These are phyloP conservation scores for Tetradesmus lagerheimii DNA, from an alignment of 139 green algal genomes.

Conservation along the genomic window DNA sequence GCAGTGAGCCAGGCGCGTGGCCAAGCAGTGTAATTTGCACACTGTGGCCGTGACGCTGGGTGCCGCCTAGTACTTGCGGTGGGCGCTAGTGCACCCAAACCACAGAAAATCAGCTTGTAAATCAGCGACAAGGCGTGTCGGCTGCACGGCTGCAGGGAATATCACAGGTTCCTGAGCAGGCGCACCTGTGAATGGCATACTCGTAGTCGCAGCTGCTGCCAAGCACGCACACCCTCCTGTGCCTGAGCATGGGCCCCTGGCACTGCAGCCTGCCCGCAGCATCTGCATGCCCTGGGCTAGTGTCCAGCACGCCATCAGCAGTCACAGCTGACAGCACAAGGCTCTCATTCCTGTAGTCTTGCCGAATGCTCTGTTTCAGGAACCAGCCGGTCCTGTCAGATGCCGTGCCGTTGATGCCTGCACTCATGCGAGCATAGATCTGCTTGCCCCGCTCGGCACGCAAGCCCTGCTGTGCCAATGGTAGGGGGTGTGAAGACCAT, in stretches of 20 bases:
- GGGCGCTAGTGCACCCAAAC: no score
- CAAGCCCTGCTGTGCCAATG: constrained; percentile 27
- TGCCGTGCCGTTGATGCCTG: constrained; percentile 18
- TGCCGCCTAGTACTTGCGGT: no score
- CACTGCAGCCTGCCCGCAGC: constrained; percentile 12
- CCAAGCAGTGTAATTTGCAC: no score
- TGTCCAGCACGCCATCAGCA: constrained; percentile 16
- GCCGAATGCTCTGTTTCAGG: constrained; percentile 18
- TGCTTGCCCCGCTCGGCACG: not conserved
- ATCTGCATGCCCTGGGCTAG: not conserved
- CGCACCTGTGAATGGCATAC: constrained; percentile 38
- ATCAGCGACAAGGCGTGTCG: no score
- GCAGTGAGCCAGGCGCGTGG: not conserved
- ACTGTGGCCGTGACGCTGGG: not conserved
- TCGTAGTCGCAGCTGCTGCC: constrained; percentile 25
- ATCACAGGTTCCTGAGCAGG: no score
- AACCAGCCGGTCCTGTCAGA: constrained; percentile 23
- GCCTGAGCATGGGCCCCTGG: not conserved
- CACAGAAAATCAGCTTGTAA: no score
- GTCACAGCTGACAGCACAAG: constrained; percentile 2
- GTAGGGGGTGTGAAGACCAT: no score
- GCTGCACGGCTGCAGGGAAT: not conserved
- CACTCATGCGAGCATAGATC: not conserved
- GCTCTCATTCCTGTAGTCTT: constrained; percentile 15
- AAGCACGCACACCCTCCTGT: constrained; percentile 40